A percentile compares a stretch with the other conserved stretches of the same genome.
These are phyloP conservation scores for Aspergillus texensis DNA, from an alignment of 2,329 filamentous ascomycete genomes.

Conservation along the genomic window DNA sequence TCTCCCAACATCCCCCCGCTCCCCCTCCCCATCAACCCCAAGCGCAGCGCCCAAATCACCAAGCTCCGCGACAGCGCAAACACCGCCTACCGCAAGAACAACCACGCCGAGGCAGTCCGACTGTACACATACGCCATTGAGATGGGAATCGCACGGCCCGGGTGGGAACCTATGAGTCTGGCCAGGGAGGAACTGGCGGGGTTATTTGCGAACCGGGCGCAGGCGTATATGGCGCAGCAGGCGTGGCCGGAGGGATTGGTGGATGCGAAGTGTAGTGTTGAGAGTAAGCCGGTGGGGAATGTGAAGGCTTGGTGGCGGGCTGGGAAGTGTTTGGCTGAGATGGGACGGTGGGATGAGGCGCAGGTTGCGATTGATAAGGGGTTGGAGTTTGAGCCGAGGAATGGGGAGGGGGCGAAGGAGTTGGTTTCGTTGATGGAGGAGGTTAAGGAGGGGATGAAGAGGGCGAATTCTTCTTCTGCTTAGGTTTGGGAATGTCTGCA, in stretches of 20 bases:
- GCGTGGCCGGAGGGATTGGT: constrained; percentile 84
- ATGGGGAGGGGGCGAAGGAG: constrained; percentile 52
- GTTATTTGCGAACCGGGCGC: constrained; percentile 83
- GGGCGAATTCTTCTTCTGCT: constrained; percentile 8
- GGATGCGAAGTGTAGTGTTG: constrained; percentile 85
- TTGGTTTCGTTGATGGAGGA: constrained; percentile 63
- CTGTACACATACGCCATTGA: constrained; percentile 85
- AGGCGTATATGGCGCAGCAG: constrained; percentile 82
- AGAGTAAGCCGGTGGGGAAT: constrained; percentile 83
- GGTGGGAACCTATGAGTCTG: constrained; percentile 84
- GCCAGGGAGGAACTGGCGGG: constrained; percentile 81
- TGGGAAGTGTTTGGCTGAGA: constrained; percentile 84
- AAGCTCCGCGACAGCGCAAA: constrained; percentile 92
- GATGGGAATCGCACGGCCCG: constrained; percentile 80
- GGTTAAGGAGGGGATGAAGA: constrained; percentile 65
- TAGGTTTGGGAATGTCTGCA: background rate
- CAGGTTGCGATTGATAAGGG: constrained; percentile 74
- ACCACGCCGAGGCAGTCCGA: constrained; percentile 73
- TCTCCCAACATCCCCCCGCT: constrained; percentile 72
- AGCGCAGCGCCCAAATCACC: constrained; percentile 81
- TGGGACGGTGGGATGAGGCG: constrained; percentile 84
- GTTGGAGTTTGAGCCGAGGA: constrained; percentile 76
- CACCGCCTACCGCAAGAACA: constrained; percentile 75
- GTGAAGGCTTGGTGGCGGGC: constrained; percentile 93
- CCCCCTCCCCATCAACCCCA: constrained; percentile 88